A percentile compares a stretch with the other conserved stretches of the same genome.
These are phyloP conservation scores for Clavariopsis aquatica DNA, from an alignment of 495 filamentous ascomycete genomes.

Conservation along the genomic window DNA sequence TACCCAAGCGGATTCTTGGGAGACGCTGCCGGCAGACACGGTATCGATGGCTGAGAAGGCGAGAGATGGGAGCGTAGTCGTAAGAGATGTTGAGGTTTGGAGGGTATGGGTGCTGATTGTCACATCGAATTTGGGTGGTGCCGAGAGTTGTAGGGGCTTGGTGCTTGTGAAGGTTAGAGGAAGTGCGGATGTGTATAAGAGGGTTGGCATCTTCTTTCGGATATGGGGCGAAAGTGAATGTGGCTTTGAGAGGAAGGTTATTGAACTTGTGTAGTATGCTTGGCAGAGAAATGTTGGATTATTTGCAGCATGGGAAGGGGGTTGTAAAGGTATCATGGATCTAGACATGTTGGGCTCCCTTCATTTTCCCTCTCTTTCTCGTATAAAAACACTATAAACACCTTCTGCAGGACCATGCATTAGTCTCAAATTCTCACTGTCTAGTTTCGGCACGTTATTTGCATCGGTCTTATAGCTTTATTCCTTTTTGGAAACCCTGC, in stretches of 20 bases:
- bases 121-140: background rate
- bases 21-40: background rate
- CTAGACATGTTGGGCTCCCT: too few relatives aligned
- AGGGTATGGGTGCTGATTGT: background rate
- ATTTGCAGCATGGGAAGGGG: background rate
- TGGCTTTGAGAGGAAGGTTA: background rate
- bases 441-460: background rate
- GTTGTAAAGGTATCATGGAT: background rate
- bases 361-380: background rate
- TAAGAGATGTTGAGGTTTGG: background rate
- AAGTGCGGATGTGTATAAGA: background rate
- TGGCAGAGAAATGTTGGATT: background rate
- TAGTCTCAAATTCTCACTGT: background rate
- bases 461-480: background rate
- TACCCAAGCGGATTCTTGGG: background rate
- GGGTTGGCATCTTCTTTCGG: constrained; percentile 8
- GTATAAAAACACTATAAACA: background rate
- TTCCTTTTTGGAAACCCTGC: background rate
- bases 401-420: background rate
- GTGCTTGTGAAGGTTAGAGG: background rate
- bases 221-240: background rate
- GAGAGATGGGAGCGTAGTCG: background rate
- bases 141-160: background rate
- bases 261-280: background rate
- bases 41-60: background rate